Evolutionary conservation across 345 rosid genomes (phyloP).

Genomic region (Rhodamnia rubescens): DNA sequence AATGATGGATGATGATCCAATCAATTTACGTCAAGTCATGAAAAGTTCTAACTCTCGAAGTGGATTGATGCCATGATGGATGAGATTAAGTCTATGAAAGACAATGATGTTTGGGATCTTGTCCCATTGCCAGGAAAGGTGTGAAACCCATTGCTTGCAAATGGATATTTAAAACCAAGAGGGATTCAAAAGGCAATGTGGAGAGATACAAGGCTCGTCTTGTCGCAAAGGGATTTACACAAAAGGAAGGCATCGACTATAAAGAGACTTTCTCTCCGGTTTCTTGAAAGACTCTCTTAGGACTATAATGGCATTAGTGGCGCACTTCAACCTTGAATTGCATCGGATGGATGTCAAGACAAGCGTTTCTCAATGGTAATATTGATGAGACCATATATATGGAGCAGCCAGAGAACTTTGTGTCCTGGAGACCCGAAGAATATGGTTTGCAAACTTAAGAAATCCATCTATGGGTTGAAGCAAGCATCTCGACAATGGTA

Average conservation of each 20-base stretch:
- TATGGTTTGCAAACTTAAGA: no score
- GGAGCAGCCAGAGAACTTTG: no score
- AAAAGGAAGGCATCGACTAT: neutral
- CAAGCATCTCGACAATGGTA: no score
- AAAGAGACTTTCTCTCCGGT: neutral
- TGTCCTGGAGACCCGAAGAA: no score
- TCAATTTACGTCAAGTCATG: neutral
- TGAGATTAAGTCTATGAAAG: neutral
- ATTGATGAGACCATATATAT: no score
- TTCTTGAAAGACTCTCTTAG: neutral
- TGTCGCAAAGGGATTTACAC: neutral
- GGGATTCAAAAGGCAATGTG: neutral
- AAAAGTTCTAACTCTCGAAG: neutral
- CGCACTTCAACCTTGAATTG: no score
- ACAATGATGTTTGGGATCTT: neutral
- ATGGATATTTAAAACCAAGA: neutral
- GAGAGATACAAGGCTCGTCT: neutral
- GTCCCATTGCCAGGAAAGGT: neutral
- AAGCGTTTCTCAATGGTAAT: no score
- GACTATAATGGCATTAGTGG: no score
- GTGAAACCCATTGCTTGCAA: neutral
- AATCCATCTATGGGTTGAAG: no score
- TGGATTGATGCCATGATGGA: neutral
- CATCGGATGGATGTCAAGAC: no score
- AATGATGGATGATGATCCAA: constrained; percentile 1